phyloP scores from a whole-genome alignment of 1,284 basidiomycete genomes.

The Limonomyces culmigenus region DNA sequence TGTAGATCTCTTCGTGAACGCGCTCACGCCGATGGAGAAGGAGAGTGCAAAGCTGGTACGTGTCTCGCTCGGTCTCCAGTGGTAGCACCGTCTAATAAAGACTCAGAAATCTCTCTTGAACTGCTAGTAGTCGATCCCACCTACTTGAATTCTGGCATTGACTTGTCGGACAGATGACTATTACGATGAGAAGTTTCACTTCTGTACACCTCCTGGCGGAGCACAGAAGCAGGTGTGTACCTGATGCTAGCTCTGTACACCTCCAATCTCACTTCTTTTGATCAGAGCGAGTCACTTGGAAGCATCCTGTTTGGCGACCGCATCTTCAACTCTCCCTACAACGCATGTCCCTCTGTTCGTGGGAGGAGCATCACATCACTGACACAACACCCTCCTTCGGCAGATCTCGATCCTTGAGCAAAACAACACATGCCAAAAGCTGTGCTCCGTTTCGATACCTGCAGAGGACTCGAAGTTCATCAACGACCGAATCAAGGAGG shows the following conservation, averaged over 20 bases:
- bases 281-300: conserved; percentile 80
- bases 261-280: too few species aligned
- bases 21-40: conserved; percentile 71
- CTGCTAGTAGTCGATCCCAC: conserved; percentile 2
- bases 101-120: conserved; percentile 11
- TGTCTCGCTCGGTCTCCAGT: conserved; percentile 2
- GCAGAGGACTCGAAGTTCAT: conserved; percentile 74
- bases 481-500: conserved; percentile 81
- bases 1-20: conserved; percentile 73
- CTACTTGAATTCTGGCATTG: conserved; percentile 5
- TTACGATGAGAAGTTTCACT: conserved; percentile 74
- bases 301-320: conserved; percentile 93
- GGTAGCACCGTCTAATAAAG: neutral
- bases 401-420: conserved; percentile 66
- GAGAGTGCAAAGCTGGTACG: conserved; percentile 66
- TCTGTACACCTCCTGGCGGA: conserved; percentile 71
- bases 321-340: conserved; percentile 82
- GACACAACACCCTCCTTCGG: neutral
- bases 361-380: conserved; percentile 5
- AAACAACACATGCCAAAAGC: conserved; percentile 57
- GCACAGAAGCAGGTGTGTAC: too few species aligned
- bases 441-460: conserved; percentile 53
- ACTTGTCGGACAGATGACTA: conserved; percentile 49
- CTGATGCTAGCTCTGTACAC: too few species aligned
- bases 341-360: conserved; percentile 31